Evolutionary conservation across 2,329 filamentous ascomycete species (phyloP), one percentile per base, ranked within the genome.

Genomic region (Plenodomus tracheiphilus): DNA sequence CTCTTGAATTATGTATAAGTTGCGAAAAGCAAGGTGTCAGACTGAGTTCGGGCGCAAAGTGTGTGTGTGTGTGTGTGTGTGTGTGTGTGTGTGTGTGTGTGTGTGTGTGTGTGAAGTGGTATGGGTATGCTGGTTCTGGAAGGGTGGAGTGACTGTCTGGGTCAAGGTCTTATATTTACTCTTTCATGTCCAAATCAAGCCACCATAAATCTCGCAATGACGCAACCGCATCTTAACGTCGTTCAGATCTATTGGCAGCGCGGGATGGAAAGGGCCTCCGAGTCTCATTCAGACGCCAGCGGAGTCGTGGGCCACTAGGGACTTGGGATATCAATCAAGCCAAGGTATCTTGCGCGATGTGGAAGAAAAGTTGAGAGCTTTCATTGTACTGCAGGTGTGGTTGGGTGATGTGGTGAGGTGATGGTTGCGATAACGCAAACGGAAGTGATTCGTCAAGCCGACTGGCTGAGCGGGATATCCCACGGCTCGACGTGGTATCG

Each of bases 401-500:
- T 56, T 65, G 52, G 55, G 55, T 64, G 59, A 65, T 66, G 58
- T 44, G 34, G 64, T 71, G 66, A 71, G 64, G 68, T 70, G 65
- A 68, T 69, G 25, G 35, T 41, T 41, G 39, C 44, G 59, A 67
- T 67, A 69, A 70, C 64, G 54, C 49, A 47, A 49, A 42, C 34
- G 49, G 43, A 21, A 50, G 39, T 71, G 65, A 71, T 70, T 70
- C 59, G 68, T 50, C 41, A 17, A 46, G 36, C 9, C 20, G 25
- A 35, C 8, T 66, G 61, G 65, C 58, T 68, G 61, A 62, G 59
- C 55, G 32, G 32, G 13, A 39, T 53, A 62, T 61, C 65, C 61
- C 62, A 64, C 62, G 54, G 39, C 39, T 54, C 46, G 46, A 53
- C 54, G 52, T 35, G 37, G 38, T 42, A 25, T 40, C 41, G 49